Percentiles rank a stretch among this genome's conserved stretches.
Conservation (phyloP, 331 rosid genomes). For the Cydonia oblonga region DNA sequence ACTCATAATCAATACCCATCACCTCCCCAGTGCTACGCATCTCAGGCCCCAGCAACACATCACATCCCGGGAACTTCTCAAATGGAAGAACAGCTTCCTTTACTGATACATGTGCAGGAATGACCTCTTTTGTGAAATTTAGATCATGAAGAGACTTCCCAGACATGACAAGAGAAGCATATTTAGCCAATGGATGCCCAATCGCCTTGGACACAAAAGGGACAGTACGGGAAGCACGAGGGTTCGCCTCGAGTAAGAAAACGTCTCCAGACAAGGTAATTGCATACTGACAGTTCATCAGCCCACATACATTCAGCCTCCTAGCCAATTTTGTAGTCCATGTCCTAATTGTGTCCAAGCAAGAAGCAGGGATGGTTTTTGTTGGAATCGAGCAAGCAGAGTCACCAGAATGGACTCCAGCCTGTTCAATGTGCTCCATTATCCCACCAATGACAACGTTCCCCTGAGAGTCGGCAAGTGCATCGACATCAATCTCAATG, state of each 20-base stretch:
- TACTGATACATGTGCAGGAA: slow-evolving; percentile 78
- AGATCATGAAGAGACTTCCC: slow-evolving; percentile 80
- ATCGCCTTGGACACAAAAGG: slow-evolving; percentile 98
- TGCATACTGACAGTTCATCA: slow-evolving; percentile 95
- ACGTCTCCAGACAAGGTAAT: slow-evolving; percentile 64
- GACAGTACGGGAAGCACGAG: slow-evolving; percentile 88
- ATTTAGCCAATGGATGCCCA: slow-evolving; percentile 93
- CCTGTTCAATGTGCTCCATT: slow-evolving; percentile 99
- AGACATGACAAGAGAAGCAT: slow-evolving; percentile 94
- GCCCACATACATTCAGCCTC: slow-evolving; percentile 75
- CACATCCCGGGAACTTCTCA: slow-evolving; percentile 91
- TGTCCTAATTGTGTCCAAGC: slow-evolving; percentile 64
- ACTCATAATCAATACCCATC: slow-evolving; percentile 77
- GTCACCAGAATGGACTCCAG: slow-evolving; percentile 97
- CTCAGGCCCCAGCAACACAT: slow-evolving; percentile 89
- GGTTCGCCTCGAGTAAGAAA: slow-evolving; percentile 91
- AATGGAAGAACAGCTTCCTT: slow-evolving; percentile 99
- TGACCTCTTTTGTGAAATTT: slow-evolving; percentile 70
- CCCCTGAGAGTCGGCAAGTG: slow-evolving; percentile 84
- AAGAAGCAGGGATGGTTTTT: slow-evolving; percentile 56
- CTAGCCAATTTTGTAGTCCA: slow-evolving; percentile 85
- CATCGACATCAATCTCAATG: slow-evolving; percentile 85
- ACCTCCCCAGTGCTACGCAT: slow-evolving; percentile 99
- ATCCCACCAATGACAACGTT: slow-evolving; percentile 96
- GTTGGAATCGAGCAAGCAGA: slow-evolving; percentile 93